Evolutionary conservation across 805 yeast species (phyloP).

Genomic region (Starmerella sp.): DNA sequence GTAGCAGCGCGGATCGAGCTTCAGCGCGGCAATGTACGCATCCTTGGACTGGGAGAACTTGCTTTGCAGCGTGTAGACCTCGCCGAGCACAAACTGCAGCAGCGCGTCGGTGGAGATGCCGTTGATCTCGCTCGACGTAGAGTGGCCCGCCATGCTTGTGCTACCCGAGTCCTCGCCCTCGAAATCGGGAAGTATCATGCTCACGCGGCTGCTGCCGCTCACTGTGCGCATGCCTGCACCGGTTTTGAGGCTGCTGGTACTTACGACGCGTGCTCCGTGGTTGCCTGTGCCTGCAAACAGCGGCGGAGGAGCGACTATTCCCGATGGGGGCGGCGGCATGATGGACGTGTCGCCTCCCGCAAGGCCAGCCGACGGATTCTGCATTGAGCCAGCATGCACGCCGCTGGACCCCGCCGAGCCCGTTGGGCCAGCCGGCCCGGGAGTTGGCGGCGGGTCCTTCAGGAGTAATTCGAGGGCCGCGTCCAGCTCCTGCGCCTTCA

Average conservation of each 20-base stretch:
- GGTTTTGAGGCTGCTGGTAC: slow-evolving; percentile 18
- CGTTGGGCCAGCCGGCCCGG: background rate
- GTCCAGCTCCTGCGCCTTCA: slow-evolving; percentile 44
- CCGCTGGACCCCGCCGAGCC: background rate
- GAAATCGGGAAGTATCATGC: slow-evolving; percentile 15
- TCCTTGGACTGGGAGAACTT: slow-evolving; percentile 79
- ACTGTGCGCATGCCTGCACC: slow-evolving; percentile 14
- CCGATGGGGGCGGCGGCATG: background rate
- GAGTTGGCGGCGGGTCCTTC: background rate
- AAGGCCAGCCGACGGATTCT: background rate
- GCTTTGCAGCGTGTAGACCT: slow-evolving; percentile 69
- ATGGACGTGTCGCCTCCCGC: background rate
- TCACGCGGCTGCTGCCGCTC: slow-evolving; percentile 15
- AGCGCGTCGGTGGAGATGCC: slow-evolving; percentile 83
- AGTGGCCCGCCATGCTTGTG: background rate
- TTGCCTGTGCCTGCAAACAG: background rate
- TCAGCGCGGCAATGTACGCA: slow-evolving; percentile 73
- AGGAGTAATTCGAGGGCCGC: slow-evolving; percentile 69
- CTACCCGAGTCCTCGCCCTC: slow-evolving; percentile 8
- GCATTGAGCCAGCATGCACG: background rate
- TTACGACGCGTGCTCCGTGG: slow-evolving; percentile 9
- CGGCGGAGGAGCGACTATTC: background rate
- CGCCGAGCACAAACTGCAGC: slow-evolving; percentile 73
- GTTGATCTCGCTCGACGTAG: slow-evolving; percentile 41
- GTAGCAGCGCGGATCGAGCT: slow-evolving; percentile 80